Evolutionary conservation across 805 yeast species (phyloP), one percentile per base, ranked within the genome.

Genomic region (Spathaspora arborariae): DNA sequence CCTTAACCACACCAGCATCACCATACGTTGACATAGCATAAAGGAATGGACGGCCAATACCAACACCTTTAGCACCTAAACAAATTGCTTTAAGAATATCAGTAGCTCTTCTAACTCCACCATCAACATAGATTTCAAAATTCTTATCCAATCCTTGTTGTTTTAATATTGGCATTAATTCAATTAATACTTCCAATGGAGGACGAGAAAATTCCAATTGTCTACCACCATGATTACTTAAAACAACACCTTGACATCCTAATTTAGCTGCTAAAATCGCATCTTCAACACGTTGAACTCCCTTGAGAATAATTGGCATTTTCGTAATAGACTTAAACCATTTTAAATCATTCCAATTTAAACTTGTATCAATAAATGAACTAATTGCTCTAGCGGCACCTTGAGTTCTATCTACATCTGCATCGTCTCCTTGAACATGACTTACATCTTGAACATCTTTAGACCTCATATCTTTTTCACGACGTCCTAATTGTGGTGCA

Each of bases 321-420:
- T 57, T 59, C 22, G 74, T 68, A 46, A 70, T 63, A 20, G 60
- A 51, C 22, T 69, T 58, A 51, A 72, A 70, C 76, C 76, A 72
- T 46, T 55, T 49, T 24, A 72, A 52, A 47, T 70, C 75, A 8
- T 61, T 55, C 76, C 76, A 72, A 34, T 51, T 56, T 38, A 72
- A 57, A 9, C 62, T 51, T 1, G 76, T 65, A 47, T 71, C 76
- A 53, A 91, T 91, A 63, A 91, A 90, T 1, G 89, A 75, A n/a
- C 90, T 82, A 45, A 91, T 76, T 0, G 96, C 95, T 44, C 85
- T 75, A 0, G 97, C 88, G 0, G 96, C 96, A 46, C 97, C 97
- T 61, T 83, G 83, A 21, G 79, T 62, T 42, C 87, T 72, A 56
- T 85, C 89, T n/a, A 81, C 75, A 20, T 67, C 72, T 3, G 35